These are phyloP conservation scores for Orbilia javanica DNA, from an alignment of 2,329 filamentous ascomycete species.

Conservation along the genomic window DNA sequence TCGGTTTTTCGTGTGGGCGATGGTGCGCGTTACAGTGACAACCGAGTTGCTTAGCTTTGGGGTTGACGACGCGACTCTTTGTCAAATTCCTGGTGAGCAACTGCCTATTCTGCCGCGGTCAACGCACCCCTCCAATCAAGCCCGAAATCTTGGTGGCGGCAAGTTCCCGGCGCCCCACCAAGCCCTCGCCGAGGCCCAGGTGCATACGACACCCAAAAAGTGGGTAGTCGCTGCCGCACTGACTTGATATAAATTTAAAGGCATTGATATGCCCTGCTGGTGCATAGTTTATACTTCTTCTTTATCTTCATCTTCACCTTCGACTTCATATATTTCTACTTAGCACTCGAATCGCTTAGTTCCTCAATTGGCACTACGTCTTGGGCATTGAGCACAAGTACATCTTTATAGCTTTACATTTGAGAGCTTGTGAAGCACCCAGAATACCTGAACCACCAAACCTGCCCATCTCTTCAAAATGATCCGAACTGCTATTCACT, in stretches of 20 bases:
- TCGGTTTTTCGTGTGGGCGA: neutral
- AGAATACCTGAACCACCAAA: neutral
- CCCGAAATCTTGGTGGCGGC: conserved; percentile 22
- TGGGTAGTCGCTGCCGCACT: too few species aligned
- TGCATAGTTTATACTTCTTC: too few species aligned
- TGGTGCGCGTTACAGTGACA: neutral
- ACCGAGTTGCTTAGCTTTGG: neutral
- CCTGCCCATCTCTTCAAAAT: neutral
- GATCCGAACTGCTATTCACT: neutral
- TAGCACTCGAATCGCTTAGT: too few species aligned
- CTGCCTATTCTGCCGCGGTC: conserved; percentile 12
- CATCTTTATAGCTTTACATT: too few species aligned
- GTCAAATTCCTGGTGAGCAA: neutral
- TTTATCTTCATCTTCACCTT: too few species aligned
- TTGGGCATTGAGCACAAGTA: too few species aligned
- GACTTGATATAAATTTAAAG: too few species aligned
- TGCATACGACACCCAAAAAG: too few species aligned
- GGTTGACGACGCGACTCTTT: neutral
- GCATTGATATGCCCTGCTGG: too few species aligned
- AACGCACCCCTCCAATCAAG: conserved; percentile 6
- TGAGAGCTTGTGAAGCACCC: too few species aligned
- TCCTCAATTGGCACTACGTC: too few species aligned
- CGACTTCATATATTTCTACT: too few species aligned
- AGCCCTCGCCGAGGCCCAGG: conserved; percentile 1
- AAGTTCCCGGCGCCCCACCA: conserved; percentile 16